Evolutionary conservation across 192 early-diverging fungal genomes (phyloP).

Genomic region (Podila minutissima): DNA sequence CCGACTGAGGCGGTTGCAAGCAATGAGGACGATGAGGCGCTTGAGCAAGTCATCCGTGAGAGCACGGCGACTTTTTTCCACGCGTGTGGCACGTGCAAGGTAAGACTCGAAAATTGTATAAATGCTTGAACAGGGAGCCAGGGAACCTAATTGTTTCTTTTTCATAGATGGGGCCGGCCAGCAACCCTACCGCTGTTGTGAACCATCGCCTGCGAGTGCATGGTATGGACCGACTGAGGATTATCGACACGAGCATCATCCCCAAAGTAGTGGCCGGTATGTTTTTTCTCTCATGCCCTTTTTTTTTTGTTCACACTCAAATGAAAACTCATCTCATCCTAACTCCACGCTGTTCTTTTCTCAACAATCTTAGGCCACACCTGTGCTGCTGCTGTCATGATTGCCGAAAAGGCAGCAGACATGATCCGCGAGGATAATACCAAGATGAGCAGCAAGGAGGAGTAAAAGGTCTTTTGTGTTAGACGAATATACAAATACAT

Average conservation of each 20-base stretch:
- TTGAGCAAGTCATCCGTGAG: not conserved
- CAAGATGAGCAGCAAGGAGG: too few species aligned
- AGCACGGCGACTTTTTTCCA: not conserved
- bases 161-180: not conserved
- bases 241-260: not conserved
- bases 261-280: not conserved
- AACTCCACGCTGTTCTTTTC: not conserved
- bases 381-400: not conserved
- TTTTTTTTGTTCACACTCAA: not conserved
- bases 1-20: not conserved
- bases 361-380: not conserved
- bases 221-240: not conserved
- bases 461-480: too few species aligned
- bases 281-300: not conserved
- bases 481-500: conserved; percentile 10
- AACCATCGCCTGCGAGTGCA: not conserved
- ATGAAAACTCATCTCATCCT: not conserved
- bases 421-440: not conserved
- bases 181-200: not conserved
- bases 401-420: not conserved
- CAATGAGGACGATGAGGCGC: not conserved
- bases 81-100: not conserved
- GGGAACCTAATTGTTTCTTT: too few species aligned
- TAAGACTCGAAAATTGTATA: not conserved
- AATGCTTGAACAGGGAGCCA: too few species aligned